These are phyloP conservation scores for Lasiosphaeris hirsuta DNA, from an alignment of 495 filamentous ascomycete genomes.

Conservation along the genomic window DNA sequence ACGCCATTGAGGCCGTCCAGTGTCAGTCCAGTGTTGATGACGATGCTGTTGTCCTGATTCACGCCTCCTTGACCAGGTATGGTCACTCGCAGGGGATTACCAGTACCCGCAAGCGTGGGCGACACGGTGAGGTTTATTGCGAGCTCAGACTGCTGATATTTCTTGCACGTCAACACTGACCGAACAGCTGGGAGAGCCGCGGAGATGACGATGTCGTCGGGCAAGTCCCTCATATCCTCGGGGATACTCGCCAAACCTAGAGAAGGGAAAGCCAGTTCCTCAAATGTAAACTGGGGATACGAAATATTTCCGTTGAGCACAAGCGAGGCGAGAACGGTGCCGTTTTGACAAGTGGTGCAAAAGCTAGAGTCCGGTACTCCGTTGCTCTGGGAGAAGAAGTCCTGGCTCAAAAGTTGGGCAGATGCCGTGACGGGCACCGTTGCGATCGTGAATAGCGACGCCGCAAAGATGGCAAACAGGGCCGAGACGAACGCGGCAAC, in stretches of 20 bases:
- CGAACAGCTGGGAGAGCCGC: constrained; percentile 21
- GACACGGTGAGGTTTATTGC: constrained; percentile 10
- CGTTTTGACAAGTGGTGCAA: constrained; percentile 16
- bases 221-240: constrained; percentile 6
- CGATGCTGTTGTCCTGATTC: background rate
- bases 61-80: constrained; percentile 8
- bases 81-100: constrained; percentile 15
- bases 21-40: constrained; percentile 2
- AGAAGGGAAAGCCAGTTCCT: constrained; percentile 23
- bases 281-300: constrained; percentile 23
- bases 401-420: constrained; percentile 14
- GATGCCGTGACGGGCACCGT: constrained; percentile 13
- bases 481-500: constrained; percentile 16
- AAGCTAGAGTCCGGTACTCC: background rate
- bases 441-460: constrained; percentile 15
- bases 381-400: constrained; percentile 18
- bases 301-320: constrained; percentile 24
- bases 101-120: constrained; percentile 2
- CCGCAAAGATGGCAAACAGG: constrained; percentile 15
- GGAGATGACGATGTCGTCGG: constrained; percentile 13
- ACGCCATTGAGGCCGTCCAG: background rate
- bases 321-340: constrained; percentile 17
- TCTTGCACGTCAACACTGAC: constrained; percentile 18
- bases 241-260: constrained; percentile 12
- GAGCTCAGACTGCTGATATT: constrained; percentile 17